Percentiles rank a stretch among this genome's conserved stretches.
phyloP scores from a whole-genome alignment of 768 basidiomycete species.

The Phylloporus rhodoxanthus region DNA sequence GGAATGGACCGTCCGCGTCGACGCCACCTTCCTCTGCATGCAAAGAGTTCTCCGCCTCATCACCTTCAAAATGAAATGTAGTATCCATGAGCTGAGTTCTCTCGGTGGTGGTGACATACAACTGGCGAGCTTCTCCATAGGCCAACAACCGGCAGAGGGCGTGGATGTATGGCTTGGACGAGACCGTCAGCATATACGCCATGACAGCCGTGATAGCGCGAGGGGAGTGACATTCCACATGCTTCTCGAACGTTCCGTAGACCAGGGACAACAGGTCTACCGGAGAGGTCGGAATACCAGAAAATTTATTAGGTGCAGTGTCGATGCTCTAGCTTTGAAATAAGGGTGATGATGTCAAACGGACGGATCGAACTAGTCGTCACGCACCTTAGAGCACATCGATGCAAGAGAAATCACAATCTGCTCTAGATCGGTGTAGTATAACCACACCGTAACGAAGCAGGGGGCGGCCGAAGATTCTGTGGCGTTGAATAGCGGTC shows the following conservation, averaged over 20 bases:
- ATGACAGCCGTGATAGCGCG: constrained; percentile 45
- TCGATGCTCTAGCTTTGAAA: constrained; percentile 24
- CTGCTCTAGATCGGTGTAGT: constrained; percentile 47
- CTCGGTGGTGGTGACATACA: constrained; percentile 17
- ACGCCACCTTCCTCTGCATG: constrained; percentile 37
- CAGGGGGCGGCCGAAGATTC: constrained; percentile 15
- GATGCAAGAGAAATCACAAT: constrained; percentile 47
- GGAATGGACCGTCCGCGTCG: constrained; percentile 42
- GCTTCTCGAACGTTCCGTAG: constrained; percentile 49
- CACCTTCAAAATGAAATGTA: constrained; percentile 20
- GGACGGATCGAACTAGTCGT: not conserved
- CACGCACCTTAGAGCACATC: constrained; percentile 55
- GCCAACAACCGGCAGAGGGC: constrained; percentile 57
- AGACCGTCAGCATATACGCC: constrained; percentile 60
- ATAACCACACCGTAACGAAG: constrained; percentile 43
- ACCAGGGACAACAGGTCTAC: constrained; percentile 53
- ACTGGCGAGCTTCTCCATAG: constrained; percentile 30
- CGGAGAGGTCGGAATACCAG: constrained; percentile 39
- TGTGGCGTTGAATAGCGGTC: constrained; percentile 33
- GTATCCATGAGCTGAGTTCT: constrained; percentile 13
- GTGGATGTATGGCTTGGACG: constrained; percentile 60
- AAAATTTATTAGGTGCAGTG: constrained; percentile 36
- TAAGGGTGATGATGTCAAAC: constrained; percentile 1
- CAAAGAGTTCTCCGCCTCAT: constrained; percentile 36
- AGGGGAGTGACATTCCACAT: constrained; percentile 50